Percentiles rank a stretch among this genome's conserved stretches.
Evolutionary conservation across 2,329 filamentous ascomycete species (phyloP).

Genomic region (Epichloe sibirici): DNA sequence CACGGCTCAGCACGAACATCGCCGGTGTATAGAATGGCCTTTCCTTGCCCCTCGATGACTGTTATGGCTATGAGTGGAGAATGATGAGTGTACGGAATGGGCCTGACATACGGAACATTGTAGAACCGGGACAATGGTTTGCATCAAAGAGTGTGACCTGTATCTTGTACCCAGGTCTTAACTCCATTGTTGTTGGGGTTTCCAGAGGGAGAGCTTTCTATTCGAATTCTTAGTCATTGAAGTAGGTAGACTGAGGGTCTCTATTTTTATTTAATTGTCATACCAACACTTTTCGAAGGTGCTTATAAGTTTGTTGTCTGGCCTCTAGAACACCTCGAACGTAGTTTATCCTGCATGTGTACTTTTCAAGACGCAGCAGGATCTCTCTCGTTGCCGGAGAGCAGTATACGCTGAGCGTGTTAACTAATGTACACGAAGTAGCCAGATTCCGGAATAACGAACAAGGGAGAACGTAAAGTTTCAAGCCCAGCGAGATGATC

Average conservation of each 20-base stretch:
- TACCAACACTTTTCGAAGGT: slow-evolving; percentile 58
- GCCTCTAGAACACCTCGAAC: slow-evolving; percentile 66
- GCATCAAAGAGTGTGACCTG: slow-evolving; percentile 79
- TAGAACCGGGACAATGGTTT: slow-evolving; percentile 81
- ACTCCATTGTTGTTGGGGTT: slow-evolving; percentile 64
- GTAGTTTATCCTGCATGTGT: slow-evolving; percentile 70
- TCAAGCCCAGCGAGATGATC: slow-evolving; percentile 80
- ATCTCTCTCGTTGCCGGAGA: slow-evolving; percentile 74
- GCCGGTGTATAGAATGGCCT: slow-evolving; percentile 75
- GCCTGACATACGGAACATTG: slow-evolving; percentile 61
- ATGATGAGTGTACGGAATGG: neutral
- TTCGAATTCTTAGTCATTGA: neutral
- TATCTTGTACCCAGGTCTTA: slow-evolving; percentile 55
- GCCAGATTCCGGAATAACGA: slow-evolving; percentile 2
- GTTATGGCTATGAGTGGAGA: neutral
- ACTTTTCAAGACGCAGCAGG: slow-evolving; percentile 66
- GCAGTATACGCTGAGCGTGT: slow-evolving; percentile 57
- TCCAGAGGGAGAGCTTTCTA: slow-evolving; percentile 72
- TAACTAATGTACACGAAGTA: neutral
- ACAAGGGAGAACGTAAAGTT: slow-evolving; percentile 63
- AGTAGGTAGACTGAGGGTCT: neutral
- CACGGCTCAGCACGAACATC: slow-evolving; percentile 78
- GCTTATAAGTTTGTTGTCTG: slow-evolving; percentile 61
- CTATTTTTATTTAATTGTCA: slow-evolving; percentile 1
- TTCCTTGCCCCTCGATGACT: slow-evolving; percentile 63